Base-by-base conservation (phyloP, 257 asterid genomes). In the Solanum verrucosum region DNA sequence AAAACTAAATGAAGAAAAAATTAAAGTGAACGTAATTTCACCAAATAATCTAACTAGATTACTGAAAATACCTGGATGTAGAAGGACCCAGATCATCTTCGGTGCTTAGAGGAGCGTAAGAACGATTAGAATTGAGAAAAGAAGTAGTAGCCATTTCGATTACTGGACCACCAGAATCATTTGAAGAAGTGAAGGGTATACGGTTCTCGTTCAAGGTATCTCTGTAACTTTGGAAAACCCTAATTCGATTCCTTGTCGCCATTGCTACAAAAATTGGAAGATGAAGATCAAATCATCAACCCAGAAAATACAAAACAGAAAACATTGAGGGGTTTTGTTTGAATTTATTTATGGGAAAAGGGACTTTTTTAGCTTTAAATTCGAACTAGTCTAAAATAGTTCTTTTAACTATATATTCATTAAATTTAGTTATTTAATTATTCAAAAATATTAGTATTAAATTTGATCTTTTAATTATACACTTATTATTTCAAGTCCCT, bases 61-160 rank as follows among this genome's bases (percentile, higher is more conserved):
- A 42, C 25, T n/a, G 84, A 27, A 2, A 84, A 49, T 52, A 84
- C 78, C 87, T 37, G 23, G 78, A 63, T 16, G 78, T 84, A 38
- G 88, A 85, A 85, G 83, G 83, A 14, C 83, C 88, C 5, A 49
- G 70, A 70, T 70, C 83, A 42, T 86, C 88, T 71, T 79, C 25
- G 25, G 83, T 86, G 83, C 83, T 86, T 20, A 86, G 49, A 31
- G 83, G 88, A 25, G 65, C 88, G 33, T 86, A 70, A 5, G 88
- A 86, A 33, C 70, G 70, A 70, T 42, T 40, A 27, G 68, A 85
- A 85, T 85, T 68, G 42, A 85, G 78, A 85, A 85, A 85, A 29
- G 88, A 70, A 86, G 84, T 29, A 44, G 88, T 42, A 31, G 83
- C 71, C 71, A 86, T 70, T 86, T 86, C 83, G 70, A 85, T 68